phyloP scores from a whole-genome alignment of 1,139 yeast genomes.

The Scheffersomyces stambukii region DNA sequence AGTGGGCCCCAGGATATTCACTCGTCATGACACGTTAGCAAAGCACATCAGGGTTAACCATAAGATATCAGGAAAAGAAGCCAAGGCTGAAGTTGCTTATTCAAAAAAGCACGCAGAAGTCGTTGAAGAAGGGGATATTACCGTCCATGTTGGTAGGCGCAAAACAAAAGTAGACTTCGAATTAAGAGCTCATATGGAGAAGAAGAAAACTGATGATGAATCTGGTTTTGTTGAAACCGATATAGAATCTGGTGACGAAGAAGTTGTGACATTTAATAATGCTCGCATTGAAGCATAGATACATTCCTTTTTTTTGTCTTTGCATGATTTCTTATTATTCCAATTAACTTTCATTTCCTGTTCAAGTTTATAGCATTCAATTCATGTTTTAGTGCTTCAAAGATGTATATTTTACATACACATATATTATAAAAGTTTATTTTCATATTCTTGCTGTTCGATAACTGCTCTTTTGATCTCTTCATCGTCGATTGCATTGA shows the following conservation, averaged over 20 bases:
- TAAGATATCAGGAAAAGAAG: conserved; percentile 63
- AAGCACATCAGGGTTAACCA: conserved; percentile 92
- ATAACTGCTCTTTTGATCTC: conserved; percentile 58
- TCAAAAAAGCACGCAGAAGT: conserved; percentile 47
- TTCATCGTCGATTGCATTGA: conserved; percentile 51
- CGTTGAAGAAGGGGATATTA: conserved; percentile 40
- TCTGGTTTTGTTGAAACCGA: conserved; percentile 6
- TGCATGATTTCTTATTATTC: conserved; percentile 1
- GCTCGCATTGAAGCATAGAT: conserved; percentile 7
- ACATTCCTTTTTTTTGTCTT: not conserved
- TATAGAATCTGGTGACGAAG: conserved; percentile 26
- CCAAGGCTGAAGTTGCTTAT: conserved; percentile 50
- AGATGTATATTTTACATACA: conserved; percentile 3
- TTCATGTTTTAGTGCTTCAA: not conserved
- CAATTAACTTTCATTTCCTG: no score
- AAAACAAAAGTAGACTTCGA: conserved; percentile 49
- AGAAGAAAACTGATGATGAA: conserved; percentile 16
- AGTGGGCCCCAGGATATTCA: conserved; percentile 66
- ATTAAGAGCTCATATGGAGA: conserved; percentile 46
- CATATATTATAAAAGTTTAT: conserved; percentile 7
- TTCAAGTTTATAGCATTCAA: not conserved
- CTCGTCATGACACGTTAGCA: conserved; percentile 91
- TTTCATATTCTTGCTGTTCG: conserved; percentile 61
- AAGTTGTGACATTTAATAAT: conserved; percentile 8
- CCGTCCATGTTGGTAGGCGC: conserved; percentile 47